phyloP scores from a whole-genome alignment of 2,329 filamentous ascomycete species.

The Grosmannia huntii region DNA sequence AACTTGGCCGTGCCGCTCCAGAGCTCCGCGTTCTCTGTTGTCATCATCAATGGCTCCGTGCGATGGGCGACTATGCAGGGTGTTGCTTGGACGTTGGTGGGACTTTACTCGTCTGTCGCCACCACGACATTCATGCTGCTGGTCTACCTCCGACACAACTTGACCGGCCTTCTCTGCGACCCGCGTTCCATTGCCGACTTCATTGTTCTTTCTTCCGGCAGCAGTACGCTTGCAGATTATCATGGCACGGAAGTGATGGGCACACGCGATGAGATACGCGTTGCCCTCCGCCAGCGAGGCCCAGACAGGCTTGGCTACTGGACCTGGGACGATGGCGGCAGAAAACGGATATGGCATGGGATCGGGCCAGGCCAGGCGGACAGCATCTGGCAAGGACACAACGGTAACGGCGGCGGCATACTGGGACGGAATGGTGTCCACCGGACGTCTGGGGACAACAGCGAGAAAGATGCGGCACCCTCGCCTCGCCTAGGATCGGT shows the following conservation, averaged over 20 bases:
- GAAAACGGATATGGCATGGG: conserved; percentile 60
- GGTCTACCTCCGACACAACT: conserved; percentile 49
- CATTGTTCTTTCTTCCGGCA: conserved; percentile 63
- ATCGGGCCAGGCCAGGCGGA: conserved; percentile 36
- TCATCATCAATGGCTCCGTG: conserved; percentile 46
- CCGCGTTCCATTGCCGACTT: conserved; percentile 70
- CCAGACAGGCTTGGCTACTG: conserved; percentile 76
- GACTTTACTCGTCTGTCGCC: conserved; percentile 56
- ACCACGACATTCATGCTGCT: conserved; percentile 44
- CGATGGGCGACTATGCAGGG: conserved; percentile 68
- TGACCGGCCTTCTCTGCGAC: conserved; percentile 77
- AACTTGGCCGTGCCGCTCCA: conserved; percentile 73
- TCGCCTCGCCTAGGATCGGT: conserved; percentile 37
- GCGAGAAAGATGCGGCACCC: conserved; percentile 19
- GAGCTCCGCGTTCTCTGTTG: conserved; percentile 59
- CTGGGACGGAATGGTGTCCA: conserved; percentile 1
- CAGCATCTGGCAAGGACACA: conserved; percentile 5
- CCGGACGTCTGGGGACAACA: conserved; percentile 11
- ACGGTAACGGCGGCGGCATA: not conserved
- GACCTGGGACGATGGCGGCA: conserved; percentile 51
- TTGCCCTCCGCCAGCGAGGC: conserved; percentile 40
- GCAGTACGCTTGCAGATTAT: conserved; percentile 66
- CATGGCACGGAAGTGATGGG: conserved; percentile 51
- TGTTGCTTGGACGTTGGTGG: conserved; percentile 66
- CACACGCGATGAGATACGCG: conserved; percentile 36